A percentile compares a stretch with the other conserved stretches of the same genome.
phyloP scores from a whole-genome alignment of 805 yeast species.

The Deakozyma indianensis region DNA sequence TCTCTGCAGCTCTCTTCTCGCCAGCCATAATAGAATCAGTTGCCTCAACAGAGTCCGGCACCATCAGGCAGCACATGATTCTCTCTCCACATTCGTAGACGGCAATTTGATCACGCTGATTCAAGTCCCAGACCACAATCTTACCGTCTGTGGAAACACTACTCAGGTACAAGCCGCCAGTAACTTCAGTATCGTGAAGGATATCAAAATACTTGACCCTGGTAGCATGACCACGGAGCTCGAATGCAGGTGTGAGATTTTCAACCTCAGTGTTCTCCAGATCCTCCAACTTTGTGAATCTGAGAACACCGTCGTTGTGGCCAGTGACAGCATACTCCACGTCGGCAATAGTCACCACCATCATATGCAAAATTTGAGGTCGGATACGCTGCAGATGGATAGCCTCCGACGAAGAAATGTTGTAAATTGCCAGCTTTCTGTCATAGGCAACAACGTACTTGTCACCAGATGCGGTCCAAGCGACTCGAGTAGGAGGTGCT shows the following conservation, averaged over 20 bases:
- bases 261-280: slow-evolving; percentile 13
- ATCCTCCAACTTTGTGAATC: slow-evolving; percentile 33
- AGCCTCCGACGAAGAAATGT: slow-evolving; percentile 47
- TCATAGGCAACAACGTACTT: slow-evolving; percentile 63
- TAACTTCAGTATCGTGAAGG: slow-evolving; percentile 20
- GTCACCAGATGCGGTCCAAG: slow-evolving; percentile 55
- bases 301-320: slow-evolving; percentile 54
- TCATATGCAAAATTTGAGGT: slow-evolving; percentile 54
- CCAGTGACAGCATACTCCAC: slow-evolving; percentile 52
- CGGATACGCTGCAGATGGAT: slow-evolving; percentile 29
- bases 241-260: slow-evolving; percentile 26
- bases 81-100: slow-evolving; percentile 86
- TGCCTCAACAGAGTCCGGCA: slow-evolving; percentile 42
- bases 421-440: slow-evolving; percentile 49
- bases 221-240: slow-evolving; percentile 65
- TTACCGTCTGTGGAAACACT: slow-evolving; percentile 90
- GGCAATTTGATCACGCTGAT: slow-evolving; percentile 62
- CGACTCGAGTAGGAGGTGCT: slow-evolving; percentile 18
- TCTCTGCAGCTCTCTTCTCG: slow-evolving; percentile 66
- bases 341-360: slow-evolving; percentile 31
- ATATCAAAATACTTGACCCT: slow-evolving; percentile 71
- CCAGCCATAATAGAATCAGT: slow-evolving; percentile 49
- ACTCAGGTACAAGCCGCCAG: slow-evolving; percentile 31
- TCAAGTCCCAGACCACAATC: slow-evolving; percentile 79
- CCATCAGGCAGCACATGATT: slow-evolving; percentile 65